A percentile compares a stretch with the other conserved stretches of the same genome.
phyloP scores from a whole-genome alignment of 2,329 filamentous ascomycete species.

The Tolypocladium cylindrosporum region DNA sequence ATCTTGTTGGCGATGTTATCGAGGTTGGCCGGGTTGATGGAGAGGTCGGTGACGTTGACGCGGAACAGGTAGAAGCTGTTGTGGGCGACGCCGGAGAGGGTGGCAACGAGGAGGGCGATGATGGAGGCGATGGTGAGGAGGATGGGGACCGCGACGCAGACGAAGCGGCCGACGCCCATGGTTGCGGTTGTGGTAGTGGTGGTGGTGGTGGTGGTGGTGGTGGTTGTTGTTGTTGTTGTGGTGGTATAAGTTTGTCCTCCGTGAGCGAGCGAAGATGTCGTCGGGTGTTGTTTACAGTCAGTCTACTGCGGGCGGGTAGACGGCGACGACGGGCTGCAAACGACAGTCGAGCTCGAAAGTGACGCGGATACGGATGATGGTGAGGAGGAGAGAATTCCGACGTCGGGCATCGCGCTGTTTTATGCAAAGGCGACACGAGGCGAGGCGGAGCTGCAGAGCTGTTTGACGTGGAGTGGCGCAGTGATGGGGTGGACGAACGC shows the following conservation, averaged over 20 bases:
- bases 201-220: too few relatives aligned
- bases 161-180: slow-evolving; percentile 62
- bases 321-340: neutral
- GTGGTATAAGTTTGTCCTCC: neutral
- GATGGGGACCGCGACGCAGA: slow-evolving; percentile 84
- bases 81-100: slow-evolving; percentile 45
- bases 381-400: neutral
- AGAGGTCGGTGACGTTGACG: slow-evolving; percentile 52
- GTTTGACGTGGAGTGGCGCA: slow-evolving; percentile 5
- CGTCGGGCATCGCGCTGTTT: neutral
- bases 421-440: neutral
- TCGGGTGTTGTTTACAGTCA: neutral
- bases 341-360: neutral
- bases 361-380: neutral
- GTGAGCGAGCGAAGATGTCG: neutral
- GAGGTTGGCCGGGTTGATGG: slow-evolving; percentile 22
- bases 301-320: neutral
- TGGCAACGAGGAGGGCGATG: slow-evolving; percentile 53
- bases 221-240: too few relatives aligned
- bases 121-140: slow-evolving; percentile 68
- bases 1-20: slow-evolving; percentile 22
- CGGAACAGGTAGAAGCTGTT: slow-evolving; percentile 48
- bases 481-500: neutral
- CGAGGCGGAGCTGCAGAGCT: neutral
- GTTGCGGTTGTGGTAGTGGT: slow-evolving; percentile 14